Evolutionary conservation across 352 stramenopile genomes (phyloP).

Genomic region (Aphanomyces astaci): DNA sequence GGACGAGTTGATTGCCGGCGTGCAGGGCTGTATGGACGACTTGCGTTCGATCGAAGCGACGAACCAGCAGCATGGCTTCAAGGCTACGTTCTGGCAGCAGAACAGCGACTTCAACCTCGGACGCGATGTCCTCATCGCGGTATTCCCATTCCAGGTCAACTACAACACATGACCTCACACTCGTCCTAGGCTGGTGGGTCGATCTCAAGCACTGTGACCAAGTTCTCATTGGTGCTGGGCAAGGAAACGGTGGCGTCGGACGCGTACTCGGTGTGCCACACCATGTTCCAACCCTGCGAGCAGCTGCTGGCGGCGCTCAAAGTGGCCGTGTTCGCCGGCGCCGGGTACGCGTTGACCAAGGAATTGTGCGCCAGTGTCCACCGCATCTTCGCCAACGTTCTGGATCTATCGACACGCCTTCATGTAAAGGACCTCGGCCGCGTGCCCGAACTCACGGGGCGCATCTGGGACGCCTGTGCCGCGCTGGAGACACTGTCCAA

Average conservation of each 20-base stretch:
- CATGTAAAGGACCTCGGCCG: conserved; percentile 38
- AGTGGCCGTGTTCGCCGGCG: conserved; percentile 70
- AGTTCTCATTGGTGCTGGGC: conserved; percentile 81
- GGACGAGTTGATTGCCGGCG: conserved; percentile 41
- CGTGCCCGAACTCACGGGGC: conserved; percentile 66
- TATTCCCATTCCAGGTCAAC: conserved; percentile 23
- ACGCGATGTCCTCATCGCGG: conserved; percentile 70
- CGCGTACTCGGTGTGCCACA: conserved; percentile 65
- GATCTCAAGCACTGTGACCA: conserved; percentile 77
- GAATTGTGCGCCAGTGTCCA: conserved; percentile 61
- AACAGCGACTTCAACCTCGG: conserved; percentile 68
- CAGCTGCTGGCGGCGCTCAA: conserved; percentile 67
- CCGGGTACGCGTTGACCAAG: conserved; percentile 60
- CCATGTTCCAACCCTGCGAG: conserved; percentile 67
- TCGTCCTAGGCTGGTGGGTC: conserved; percentile 41
- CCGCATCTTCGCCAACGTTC: conserved; percentile 65
- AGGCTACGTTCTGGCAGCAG: conserved; percentile 70
- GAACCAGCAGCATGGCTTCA: conserved; percentile 47
- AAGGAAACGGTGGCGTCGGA: conserved; percentile 55
- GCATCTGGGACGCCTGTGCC: conserved; percentile 72
- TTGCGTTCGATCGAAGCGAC: conserved; percentile 34
- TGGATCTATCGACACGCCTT: conserved; percentile 42
- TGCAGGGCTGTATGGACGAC: conserved; percentile 45
- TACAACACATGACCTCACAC: no score
- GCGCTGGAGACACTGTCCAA: conserved; percentile 55